Evolutionary conservation across 345 rosid genomes (phyloP).

Genomic region (Brassica carinata): DNA sequence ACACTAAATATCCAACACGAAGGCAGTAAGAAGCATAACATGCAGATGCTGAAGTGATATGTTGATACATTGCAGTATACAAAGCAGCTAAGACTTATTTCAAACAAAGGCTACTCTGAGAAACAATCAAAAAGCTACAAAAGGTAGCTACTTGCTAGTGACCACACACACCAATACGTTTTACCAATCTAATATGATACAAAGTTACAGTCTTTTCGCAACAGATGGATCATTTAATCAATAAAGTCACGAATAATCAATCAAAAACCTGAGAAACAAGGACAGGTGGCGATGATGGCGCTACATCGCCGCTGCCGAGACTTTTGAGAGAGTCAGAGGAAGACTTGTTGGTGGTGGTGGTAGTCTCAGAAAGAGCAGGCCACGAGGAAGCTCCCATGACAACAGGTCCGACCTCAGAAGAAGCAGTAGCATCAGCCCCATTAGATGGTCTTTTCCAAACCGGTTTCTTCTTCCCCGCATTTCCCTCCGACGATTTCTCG

Average conservation of each 20-base stretch:
- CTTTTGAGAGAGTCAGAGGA: constrained; percentile 43
- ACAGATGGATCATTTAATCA: neutral
- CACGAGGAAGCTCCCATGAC: constrained; percentile 47
- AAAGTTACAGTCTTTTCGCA: neutral
- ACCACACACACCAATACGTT: too few species aligned
- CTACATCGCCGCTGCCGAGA: constrained; percentile 32
- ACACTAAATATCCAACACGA: too few species aligned
- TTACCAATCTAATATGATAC: neutral
- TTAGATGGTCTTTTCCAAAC: constrained; percentile 77
- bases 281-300: constrained; percentile 7
- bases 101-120: too few species aligned
- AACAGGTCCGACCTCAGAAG: constrained; percentile 50
- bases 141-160: too few species aligned
- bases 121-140: too few species aligned
- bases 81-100: too few species aligned
- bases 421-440: neutral
- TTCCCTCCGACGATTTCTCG: constrained; percentile 41
- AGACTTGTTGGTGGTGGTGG: constrained; percentile 44
- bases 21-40: too few species aligned
- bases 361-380: constrained; percentile 45
- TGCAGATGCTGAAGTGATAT: too few species aligned
- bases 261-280: constrained; percentile 38
- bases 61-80: too few species aligned
- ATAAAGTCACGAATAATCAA: too few species aligned
- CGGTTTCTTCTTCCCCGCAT: constrained; percentile 69